Conservation (phyloP, 1,284 basidiomycete species). For the Blastosporella zonata region DNA sequence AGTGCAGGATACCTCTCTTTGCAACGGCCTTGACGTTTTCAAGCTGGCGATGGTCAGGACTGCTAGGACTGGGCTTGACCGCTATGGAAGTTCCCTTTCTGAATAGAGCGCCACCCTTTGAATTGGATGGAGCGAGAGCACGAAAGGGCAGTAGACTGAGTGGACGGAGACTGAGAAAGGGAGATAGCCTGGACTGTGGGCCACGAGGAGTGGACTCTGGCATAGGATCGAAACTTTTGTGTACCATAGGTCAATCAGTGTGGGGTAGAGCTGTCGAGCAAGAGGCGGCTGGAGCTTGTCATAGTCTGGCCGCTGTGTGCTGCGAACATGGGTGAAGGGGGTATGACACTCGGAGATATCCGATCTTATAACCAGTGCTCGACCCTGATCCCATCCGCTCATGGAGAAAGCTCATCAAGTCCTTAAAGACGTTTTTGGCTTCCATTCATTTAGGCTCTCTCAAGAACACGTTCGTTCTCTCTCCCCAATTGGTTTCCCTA, state of each 20-base stretch:
- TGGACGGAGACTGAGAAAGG: background rate
- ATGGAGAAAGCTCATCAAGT: slow-evolving; percentile 16
- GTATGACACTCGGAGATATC: slow-evolving; percentile 14
- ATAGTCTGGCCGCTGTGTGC: slow-evolving; percentile 12
- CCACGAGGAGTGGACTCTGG: background rate
- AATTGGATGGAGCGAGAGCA: slow-evolving; percentile 1
- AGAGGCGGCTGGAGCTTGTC: slow-evolving; percentile 7
- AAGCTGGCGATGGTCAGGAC: background rate
- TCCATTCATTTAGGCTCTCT: slow-evolving; percentile 11
- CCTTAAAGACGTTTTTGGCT: slow-evolving; percentile 15
- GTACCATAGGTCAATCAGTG: slow-evolving; percentile 7
- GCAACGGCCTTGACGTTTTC: background rate
- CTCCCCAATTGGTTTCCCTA: background rate
- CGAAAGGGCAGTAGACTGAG: slow-evolving; percentile 3
- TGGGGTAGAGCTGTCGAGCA: background rate
- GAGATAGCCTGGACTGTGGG: background rate
- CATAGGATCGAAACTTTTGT: background rate
- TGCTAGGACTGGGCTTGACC: background rate
- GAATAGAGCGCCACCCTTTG: background rate
- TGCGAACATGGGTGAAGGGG: slow-evolving; percentile 1
- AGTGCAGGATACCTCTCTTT: slow-evolving; percentile 17
- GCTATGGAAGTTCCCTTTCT: background rate
- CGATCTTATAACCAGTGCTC: slow-evolving; percentile 5
- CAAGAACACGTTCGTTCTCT: slow-evolving; percentile 7
- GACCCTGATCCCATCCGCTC: background rate